Conservation (phyloP, 495 filamentous ascomycete genomes). For the Ascodesmis nigricans region DNA sequence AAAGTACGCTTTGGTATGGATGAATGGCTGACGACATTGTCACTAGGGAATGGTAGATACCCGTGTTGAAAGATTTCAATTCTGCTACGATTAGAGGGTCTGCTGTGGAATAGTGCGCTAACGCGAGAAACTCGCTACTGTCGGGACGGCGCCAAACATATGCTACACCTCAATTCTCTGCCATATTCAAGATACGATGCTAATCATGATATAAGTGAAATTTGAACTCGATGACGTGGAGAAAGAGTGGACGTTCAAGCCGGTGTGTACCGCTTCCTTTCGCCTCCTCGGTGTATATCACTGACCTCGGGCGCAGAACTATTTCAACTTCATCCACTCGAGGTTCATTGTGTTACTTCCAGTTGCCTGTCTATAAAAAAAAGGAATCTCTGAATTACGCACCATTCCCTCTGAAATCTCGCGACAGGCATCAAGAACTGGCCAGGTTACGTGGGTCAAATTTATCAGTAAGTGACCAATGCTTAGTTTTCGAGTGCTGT, state of each 20-base stretch:
- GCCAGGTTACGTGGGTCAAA: neutral
- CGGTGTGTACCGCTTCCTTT: constrained; percentile 1
- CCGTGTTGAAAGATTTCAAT: neutral
- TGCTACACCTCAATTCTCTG: neutral
- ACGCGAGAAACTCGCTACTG: too few species aligned
- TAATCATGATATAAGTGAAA: neutral
- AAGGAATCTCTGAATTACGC: too few species aligned
- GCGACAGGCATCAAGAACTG: neutral
- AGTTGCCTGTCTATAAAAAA: too few species aligned
- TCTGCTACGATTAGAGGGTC: too few species aligned
- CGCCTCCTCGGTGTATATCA: too few species aligned
- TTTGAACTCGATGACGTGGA: constrained; percentile 3
- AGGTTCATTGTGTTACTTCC: too few species aligned
- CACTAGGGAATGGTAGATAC: neutral
- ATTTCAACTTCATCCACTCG: constrained; percentile 2
- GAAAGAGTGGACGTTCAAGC: neutral
- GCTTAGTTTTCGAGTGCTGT: too few species aligned
- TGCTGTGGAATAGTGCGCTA: too few species aligned
- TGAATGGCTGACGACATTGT: too few species aligned
- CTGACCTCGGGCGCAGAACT: neutral
- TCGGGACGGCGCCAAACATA: too few species aligned
- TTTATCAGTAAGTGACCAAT: constrained; percentile 1
- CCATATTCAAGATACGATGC: neutral
- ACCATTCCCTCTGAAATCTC: constrained; percentile 1
- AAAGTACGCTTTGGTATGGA: too few species aligned